A percentile compares a stretch with the other conserved stretches of the same genome.
Conservation (phyloP, 352 stramenopile species). For the Globisporangium camurandrum region DNA sequence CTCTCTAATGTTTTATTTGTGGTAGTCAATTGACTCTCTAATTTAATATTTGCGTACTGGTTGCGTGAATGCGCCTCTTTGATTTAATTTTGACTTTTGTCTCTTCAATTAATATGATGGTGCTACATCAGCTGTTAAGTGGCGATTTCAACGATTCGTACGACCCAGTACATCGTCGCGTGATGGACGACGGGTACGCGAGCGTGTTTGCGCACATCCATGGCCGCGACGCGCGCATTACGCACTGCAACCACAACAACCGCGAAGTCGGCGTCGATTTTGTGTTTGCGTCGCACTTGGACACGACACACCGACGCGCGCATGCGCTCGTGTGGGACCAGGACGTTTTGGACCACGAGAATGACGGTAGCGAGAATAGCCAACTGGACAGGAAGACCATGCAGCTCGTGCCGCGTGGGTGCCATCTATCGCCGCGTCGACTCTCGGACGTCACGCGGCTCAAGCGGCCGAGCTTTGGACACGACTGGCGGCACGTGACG, state of each 20-base stretch:
- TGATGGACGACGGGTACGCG: constrained; percentile 61
- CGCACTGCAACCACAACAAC: constrained; percentile 88
- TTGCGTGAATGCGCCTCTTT: no score
- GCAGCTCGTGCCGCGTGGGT: constrained; percentile 45
- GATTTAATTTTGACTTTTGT: no score
- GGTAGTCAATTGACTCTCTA: background rate
- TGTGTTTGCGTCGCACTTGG: constrained; percentile 63
- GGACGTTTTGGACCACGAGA: background rate
- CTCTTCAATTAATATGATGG: no score
- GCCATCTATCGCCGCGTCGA: constrained; percentile 50
- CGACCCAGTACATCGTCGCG: constrained; percentile 69
- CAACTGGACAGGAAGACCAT: constrained; percentile 17
- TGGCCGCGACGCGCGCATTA: constrained; percentile 75
- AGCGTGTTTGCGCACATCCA: constrained; percentile 72
- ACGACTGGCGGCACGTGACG: constrained; percentile 59
- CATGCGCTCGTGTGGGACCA: background rate
- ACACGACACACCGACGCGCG: constrained; percentile 11
- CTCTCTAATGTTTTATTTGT: no score
- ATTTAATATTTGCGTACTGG: background rate
- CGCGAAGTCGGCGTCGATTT: constrained; percentile 82
- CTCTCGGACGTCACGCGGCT: constrained; percentile 60
- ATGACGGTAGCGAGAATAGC: background rate
- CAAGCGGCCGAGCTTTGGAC: constrained; percentile 70
- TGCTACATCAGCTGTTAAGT: constrained; percentile 42
- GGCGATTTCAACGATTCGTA: constrained; percentile 87